These are phyloP conservation scores for Podaxis sp. DNA, from an alignment of 768 basidiomycete species.

Conservation along the genomic window DNA sequence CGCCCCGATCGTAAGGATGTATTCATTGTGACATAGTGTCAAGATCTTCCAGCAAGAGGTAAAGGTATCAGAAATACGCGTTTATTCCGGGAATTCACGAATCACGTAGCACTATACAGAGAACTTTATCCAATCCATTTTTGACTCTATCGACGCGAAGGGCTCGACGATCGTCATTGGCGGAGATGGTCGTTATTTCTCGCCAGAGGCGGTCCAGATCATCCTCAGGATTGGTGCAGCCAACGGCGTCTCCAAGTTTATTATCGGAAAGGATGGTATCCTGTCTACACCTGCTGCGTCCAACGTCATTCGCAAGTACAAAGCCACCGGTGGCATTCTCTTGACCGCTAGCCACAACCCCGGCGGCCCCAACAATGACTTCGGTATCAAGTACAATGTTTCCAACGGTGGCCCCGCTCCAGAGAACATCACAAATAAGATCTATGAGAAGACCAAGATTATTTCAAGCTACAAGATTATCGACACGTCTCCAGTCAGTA, in stretches of 20 bases:
- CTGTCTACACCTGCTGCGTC: conserved; percentile 97
- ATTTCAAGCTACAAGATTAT: conserved; percentile 85
- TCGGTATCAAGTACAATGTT: conserved; percentile 99
- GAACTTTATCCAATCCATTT: conserved; percentile 95
- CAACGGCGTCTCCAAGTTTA: conserved; percentile 89
- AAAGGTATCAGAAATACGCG: conserved; percentile 22
- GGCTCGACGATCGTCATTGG: conserved; percentile 91
- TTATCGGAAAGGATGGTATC: conserved; percentile 89
- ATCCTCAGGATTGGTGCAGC: conserved; percentile 94
- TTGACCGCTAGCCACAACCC: conserved; percentile 98
- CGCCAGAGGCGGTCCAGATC: conserved; percentile 81
- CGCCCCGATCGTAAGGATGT: conserved; percentile 15
- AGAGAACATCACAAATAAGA: conserved; percentile 93
- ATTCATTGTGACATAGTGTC: conserved; percentile 57
- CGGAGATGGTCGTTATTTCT: conserved; percentile 95
- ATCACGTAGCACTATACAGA: conserved; percentile 88
- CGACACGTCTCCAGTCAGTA: conserved; percentile 69
- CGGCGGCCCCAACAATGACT: conserved; percentile 96
- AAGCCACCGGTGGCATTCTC: conserved; percentile 95
- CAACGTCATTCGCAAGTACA: conserved; percentile 93
- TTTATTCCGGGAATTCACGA: not conserved
- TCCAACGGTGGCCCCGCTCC: conserved; percentile 98
- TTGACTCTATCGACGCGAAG: conserved; percentile 81
- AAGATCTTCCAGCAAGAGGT: conserved; percentile 98
- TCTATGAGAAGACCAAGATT: conserved; percentile 87